Evolutionary conservation across 805 yeast species (phyloP), one percentile per base, ranked within the genome.

Genomic region (Saccharomyces cerevisiae): DNA sequence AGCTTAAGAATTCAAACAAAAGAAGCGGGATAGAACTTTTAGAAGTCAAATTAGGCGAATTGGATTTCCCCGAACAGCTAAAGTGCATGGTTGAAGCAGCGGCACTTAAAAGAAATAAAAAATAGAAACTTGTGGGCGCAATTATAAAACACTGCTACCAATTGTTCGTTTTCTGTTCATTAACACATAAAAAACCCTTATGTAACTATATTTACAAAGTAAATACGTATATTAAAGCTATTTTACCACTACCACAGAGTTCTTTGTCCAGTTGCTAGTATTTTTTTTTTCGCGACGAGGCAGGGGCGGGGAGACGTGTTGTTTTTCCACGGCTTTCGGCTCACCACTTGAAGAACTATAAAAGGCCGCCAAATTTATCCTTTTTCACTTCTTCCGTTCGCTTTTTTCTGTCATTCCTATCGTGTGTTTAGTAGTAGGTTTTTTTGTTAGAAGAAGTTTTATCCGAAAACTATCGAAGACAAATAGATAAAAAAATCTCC

Each of bases 11-110:
- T 48, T 59, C 60, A 30, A 67, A 67, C 3, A 61, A 68, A 8
- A 65, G 67, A 24, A 63, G 70, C 52, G 70, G 65, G 29, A 70
- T 83, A 32, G 77, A 80, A 61, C 68, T 86, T 53, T 72, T 80
- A 29, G 94, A 86, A 67, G 79, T 86, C 24, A 74, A 75, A 46
- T 70, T 86, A 66, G 86, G 76, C 55, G 72, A 71, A 57, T 65
- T 78, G 62, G 92, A 86, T 66, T 80, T 80, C 61, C 90, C 91
- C 21, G 76, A 83, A 79, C 77, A 84, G 62, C 76, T 86, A 60
- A 65, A 68, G 48, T 68, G 61, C 30, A 76, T 80, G 81, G 68
- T 72, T 29, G 61, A 62, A 22, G 59, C 57, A 1, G 48, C 48
- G 6, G 59, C 60, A 0, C 52, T 48, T n/a, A 48, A 28, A 29